phyloP scores from a whole-genome alignment of 2,329 filamentous ascomycete genomes.

The Alternaria postmessia region DNA sequence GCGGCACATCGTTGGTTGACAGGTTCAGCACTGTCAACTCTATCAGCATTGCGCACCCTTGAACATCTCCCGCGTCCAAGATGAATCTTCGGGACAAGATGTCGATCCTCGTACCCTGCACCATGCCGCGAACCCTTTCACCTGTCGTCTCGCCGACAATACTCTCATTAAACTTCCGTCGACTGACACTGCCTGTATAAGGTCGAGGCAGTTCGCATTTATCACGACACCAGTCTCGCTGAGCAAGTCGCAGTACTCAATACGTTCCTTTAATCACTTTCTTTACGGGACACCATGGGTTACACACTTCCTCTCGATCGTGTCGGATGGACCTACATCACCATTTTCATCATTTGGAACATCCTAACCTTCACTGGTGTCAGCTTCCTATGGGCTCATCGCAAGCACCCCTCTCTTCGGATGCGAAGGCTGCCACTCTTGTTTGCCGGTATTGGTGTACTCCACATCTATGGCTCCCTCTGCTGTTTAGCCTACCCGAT shows the following conservation, averaged over 20 bases:
- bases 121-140: slow-evolving; percentile 2
- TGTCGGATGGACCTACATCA: slow-evolving; percentile 31
- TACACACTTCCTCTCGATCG: slow-evolving; percentile 18
- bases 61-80: slow-evolving; percentile 13
- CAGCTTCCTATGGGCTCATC: slow-evolving; percentile 34
- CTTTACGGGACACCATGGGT: slow-evolving; percentile 22
- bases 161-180: neutral
- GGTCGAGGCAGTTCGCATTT: neutral
- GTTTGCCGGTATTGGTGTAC: slow-evolving; percentile 32
- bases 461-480: slow-evolving; percentile 38
- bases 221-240: slow-evolving; percentile 1
- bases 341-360: slow-evolving; percentile 30
- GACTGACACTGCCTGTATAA: slow-evolving; percentile 5
- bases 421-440: slow-evolving; percentile 43
- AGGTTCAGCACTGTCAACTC: slow-evolving; percentile 6
- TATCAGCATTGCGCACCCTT: slow-evolving; percentile 8
- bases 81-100: neutral
- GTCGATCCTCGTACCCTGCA: slow-evolving; percentile 6
- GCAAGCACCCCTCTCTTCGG: slow-evolving; percentile 40
- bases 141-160: slow-evolving; percentile 5
- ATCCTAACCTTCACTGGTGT: slow-evolving; percentile 21
- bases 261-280: slow-evolving; percentile 10
- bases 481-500: slow-evolving; percentile 33
- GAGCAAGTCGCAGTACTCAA: slow-evolving; percentile 5
- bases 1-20: slow-evolving; percentile 6